A percentile compares a stretch with the other conserved stretches of the same genome.
These are phyloP conservation scores for Papiliotrema nemorosa DNA, from an alignment of 1,284 basidiomycete species.

Conservation along the genomic window DNA sequence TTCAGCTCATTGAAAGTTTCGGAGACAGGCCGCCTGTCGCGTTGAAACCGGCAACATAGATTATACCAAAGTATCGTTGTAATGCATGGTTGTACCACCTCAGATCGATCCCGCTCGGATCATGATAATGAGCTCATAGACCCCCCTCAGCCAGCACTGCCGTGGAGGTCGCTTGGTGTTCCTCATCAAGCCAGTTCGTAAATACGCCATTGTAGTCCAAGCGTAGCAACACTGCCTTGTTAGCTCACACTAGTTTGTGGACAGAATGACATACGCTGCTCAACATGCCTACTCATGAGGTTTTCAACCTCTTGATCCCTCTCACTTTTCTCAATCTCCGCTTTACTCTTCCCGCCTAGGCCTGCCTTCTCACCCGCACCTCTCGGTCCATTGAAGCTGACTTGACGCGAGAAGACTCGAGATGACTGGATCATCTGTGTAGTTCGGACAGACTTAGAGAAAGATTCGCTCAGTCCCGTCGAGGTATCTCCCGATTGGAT, in stretches of 20 bases:
- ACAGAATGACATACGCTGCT: constrained; percentile 53
- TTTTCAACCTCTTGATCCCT: constrained; percentile 52
- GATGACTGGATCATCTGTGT: constrained; percentile 19
- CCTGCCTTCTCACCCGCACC: not conserved
- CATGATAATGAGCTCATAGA: constrained; percentile 9
- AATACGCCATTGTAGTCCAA: constrained; percentile 81
- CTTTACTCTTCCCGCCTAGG: constrained; percentile 2
- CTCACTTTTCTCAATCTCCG: constrained; percentile 47
- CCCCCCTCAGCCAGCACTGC: constrained; percentile 27
- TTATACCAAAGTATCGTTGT: not conserved
- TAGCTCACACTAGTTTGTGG: not conserved
- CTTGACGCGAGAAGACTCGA: constrained; percentile 22
- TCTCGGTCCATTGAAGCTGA: constrained; percentile 9
- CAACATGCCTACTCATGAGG: constrained; percentile 70
- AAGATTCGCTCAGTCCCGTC: constrained; percentile 12
- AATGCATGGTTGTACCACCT: not conserved
- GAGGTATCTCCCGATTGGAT: constrained; percentile 52
- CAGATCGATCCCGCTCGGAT: not conserved
- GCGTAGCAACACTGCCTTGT: constrained; percentile 61
- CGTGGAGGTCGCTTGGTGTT: constrained; percentile 12
- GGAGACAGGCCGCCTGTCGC: constrained; percentile 28
- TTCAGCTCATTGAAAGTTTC: constrained; percentile 25
- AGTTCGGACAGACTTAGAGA: constrained; percentile 20
- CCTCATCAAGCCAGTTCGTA: constrained; percentile 54
- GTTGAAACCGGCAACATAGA: constrained; percentile 6